These are phyloP conservation scores for Serendipita indica DNA, from an alignment of 768 basidiomycete genomes.

Conservation along the genomic window DNA sequence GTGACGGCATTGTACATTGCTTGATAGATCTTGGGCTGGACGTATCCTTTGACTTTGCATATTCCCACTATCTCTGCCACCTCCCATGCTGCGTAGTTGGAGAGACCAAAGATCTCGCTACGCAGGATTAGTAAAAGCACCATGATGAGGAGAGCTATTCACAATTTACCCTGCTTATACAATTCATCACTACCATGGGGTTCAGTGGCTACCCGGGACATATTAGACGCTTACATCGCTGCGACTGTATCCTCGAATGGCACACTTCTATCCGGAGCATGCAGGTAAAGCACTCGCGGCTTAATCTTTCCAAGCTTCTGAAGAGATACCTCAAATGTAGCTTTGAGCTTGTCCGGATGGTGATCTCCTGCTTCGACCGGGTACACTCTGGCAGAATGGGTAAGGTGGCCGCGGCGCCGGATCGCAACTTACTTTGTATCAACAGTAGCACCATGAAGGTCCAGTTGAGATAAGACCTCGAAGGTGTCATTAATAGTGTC, in stretches of 20 bases:
- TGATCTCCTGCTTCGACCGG: constrained; percentile 31
- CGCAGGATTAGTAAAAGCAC: neutral
- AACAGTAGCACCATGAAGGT: constrained; percentile 28
- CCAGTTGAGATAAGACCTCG: constrained; percentile 29
- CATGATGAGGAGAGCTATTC: constrained; percentile 14
- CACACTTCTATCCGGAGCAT: constrained; percentile 43
- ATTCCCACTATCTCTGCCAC: constrained; percentile 46
- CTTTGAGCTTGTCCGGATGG: constrained; percentile 27
- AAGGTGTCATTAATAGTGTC: neutral
- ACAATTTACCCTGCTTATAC: constrained; percentile 45
- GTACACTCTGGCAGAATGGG: constrained; percentile 24
- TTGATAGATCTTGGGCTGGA: constrained; percentile 42
- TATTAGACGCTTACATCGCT: constrained; percentile 23
- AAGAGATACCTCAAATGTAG: constrained; percentile 34
- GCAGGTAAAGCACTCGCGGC: constrained; percentile 40
- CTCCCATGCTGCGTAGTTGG: constrained; percentile 46
- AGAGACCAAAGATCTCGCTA: constrained; percentile 47
- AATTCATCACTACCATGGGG: constrained; percentile 30
- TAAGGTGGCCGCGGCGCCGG: neutral
- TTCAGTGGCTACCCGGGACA: neutral
- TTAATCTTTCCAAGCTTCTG: constrained; percentile 32
- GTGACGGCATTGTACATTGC: constrained; percentile 41
- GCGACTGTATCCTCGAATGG: constrained; percentile 42
- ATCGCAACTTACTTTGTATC: constrained; percentile 32
- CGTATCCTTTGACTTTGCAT: constrained; percentile 38